Evolutionary conservation across 208 protist genomes (phyloP).

Genomic region (Crithidia mellificae): DNA sequence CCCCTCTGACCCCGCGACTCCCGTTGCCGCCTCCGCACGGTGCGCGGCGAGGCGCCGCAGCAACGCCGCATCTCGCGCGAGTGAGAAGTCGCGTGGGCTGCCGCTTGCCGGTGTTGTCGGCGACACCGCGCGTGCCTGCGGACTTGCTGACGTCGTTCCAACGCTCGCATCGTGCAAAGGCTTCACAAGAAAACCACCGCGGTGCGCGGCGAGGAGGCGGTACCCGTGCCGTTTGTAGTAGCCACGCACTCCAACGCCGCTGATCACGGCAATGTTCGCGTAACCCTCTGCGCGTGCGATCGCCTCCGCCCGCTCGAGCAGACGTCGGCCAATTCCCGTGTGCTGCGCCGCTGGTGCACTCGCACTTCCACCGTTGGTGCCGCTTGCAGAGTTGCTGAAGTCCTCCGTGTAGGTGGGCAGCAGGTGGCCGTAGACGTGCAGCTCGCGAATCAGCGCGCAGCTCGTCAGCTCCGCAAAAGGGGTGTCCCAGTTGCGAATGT

Average conservation of each 20-base stretch:
- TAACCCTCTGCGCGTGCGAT: slow-evolving; percentile 94
- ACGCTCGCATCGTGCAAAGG: slow-evolving; percentile 26
- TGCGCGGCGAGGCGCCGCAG: background rate
- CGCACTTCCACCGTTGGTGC: slow-evolving; percentile 5
- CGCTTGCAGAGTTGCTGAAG: background rate
- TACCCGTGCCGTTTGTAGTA: slow-evolving; percentile 98
- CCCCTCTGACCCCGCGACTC: too few species aligned
- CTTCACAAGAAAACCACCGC: slow-evolving; percentile 78
- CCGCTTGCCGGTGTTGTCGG: too few species aligned
- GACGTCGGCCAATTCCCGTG: slow-evolving; percentile 94
- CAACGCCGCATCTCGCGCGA: slow-evolving; percentile 20
- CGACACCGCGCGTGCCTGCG: too few species aligned
- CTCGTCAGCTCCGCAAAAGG: slow-evolving; percentile 92
- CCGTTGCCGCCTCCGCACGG: background rate
- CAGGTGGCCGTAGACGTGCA: slow-evolving; percentile 96
- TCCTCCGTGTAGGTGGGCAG: slow-evolving; percentile 50
- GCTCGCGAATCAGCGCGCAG: slow-evolving; percentile 96
- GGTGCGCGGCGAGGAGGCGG: slow-evolving; percentile 34
- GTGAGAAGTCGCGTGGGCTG: too few species aligned
- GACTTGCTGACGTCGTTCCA: too few species aligned
- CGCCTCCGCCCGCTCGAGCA: slow-evolving; percentile 96
- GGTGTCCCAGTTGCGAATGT: slow-evolving; percentile 85
- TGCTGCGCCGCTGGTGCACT: slow-evolving; percentile 91
- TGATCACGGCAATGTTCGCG: slow-evolving; percentile 96
- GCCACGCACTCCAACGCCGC: slow-evolving; percentile 96